Evolutionary conservation across 257 asterid genomes (phyloP).

Genomic region (Ballota nigra): DNA sequence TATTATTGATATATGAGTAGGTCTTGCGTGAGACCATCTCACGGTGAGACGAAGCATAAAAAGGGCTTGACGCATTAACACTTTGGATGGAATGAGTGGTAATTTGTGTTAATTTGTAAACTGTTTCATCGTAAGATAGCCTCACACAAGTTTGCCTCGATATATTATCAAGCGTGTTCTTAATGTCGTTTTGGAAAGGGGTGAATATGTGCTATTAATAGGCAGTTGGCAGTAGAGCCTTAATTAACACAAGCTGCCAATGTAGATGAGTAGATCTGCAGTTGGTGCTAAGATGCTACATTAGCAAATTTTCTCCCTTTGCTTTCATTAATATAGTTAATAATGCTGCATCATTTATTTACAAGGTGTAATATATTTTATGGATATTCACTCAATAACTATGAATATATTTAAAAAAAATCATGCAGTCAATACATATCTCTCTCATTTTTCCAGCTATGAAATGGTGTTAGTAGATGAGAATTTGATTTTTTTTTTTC

Average conservation of each 20-base stretch:
- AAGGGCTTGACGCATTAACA: no score
- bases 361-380: not conserved
- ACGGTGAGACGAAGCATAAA: no score
- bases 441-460: not conserved
- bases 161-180: no score
- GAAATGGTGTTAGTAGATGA: constrained; percentile 1
- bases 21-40: no score
- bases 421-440: no score
- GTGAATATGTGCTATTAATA: not conserved
- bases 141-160: no score
- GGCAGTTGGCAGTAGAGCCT: not conserved
- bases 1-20: no score
- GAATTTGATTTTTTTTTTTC: not conserved
- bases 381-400: not conserved
- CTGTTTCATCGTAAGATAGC: no score
- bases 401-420: not conserved
- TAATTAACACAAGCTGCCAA: not conserved
- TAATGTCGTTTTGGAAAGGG: not conserved
- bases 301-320: not conserved
- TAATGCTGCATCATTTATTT: not conserved
- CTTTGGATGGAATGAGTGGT: no score
- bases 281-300: not conserved
- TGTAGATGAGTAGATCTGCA: not conserved
- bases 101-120: no score
- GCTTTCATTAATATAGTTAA: not conserved